A percentile compares a stretch with the other conserved stretches of the same genome.
Evolutionary conservation across 805 yeast genomes (phyloP).

Genomic region (Yamadazyma takamatsuzukensis): DNA sequence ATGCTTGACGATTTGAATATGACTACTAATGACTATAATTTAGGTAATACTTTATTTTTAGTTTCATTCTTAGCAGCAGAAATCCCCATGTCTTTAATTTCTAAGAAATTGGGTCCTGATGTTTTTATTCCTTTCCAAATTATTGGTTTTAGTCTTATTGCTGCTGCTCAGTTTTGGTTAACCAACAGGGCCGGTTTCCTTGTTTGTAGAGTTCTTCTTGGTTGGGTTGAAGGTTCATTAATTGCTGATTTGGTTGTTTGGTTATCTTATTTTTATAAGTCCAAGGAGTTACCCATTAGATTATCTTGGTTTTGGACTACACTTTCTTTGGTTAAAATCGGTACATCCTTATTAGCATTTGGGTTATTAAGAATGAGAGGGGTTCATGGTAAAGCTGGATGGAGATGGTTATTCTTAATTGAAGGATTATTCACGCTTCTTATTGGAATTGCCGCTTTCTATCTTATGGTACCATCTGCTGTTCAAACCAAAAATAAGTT

Average conservation of each 20-base stretch:
- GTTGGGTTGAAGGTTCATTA: slow-evolving; percentile 27
- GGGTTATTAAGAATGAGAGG: slow-evolving; percentile 20
- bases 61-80: slow-evolving; percentile 41
- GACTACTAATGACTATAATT: slow-evolving; percentile 36
- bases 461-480: slow-evolving; percentile 53
- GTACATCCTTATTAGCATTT: slow-evolving; percentile 19
- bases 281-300: slow-evolving; percentile 54
- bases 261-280: slow-evolving; percentile 62
- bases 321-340: slow-evolving; percentile 17
- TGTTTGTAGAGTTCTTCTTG: slow-evolving; percentile 24
- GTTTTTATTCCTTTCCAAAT: slow-evolving; percentile 49
- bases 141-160: slow-evolving; percentile 24
- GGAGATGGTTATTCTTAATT: slow-evolving; percentile 65
- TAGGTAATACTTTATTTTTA: slow-evolving; percentile 38
- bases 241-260: slow-evolving; percentile 56
- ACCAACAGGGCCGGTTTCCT: slow-evolving; percentile 19
- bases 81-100: slow-evolving; percentile 58
- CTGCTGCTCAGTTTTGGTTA: slow-evolving; percentile 22
- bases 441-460: slow-evolving; percentile 46
- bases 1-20: slow-evolving; percentile 29
- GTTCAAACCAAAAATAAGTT: slow-evolving; percentile 50
- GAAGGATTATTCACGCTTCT: slow-evolving; percentile 57
- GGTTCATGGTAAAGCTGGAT: slow-evolving; percentile 24
- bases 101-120: slow-evolving; percentile 61
- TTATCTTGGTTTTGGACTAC: slow-evolving; percentile 44